Base-by-base conservation (phyloP, 2,329 filamentous ascomycete species). In the Fusarium sp. region DNA sequence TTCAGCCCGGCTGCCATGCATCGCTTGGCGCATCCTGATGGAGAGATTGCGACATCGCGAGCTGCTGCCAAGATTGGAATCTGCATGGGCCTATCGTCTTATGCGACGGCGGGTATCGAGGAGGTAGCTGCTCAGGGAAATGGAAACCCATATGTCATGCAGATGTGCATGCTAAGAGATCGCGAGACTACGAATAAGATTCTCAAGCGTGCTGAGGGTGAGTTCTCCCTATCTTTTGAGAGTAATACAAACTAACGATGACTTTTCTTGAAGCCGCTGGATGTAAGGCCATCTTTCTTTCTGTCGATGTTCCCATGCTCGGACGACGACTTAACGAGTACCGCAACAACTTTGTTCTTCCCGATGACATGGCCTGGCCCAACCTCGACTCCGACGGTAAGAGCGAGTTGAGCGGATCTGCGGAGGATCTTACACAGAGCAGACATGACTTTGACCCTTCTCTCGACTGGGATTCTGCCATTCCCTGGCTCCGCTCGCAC, bases 381-480 rank as follows among this genome's bases (percentile, higher is more conserved):
- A 71, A 69, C 34, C 56, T 71, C 85, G 6, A 80, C 74, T 39
- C 82, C 83, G 63, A 69, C 20, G 65, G 68, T 6, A 66, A 71
- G 48, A 63, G 57, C n/a, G 67, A 71, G 26, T 58, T 69, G 15
- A 68, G 68, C 40, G 68, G 68, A n/a, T 54, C 58, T 7, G 24
- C 40, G 7, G 50, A 50, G 13, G 56, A 63, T 20, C n/a, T 39
- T 3, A 66, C 44, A 4, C 31, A 48, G 3, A 66, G 62, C 46
- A 63, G 51, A 24, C 59, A 71, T 40, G 68, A 69, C 56, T 71
- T 69, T 48, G 68, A 72, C 17, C 63, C 71, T 13, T 69, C 18
- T 83, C 86, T 11, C 84, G 89, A 80, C 83, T 93, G 90, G 90
- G 84, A 87, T 51, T 61, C 54, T 5, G 91, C 91, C 74, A 83